Conservation (phyloP, 73 alveolate species). For the Stentor roeselii region DNA sequence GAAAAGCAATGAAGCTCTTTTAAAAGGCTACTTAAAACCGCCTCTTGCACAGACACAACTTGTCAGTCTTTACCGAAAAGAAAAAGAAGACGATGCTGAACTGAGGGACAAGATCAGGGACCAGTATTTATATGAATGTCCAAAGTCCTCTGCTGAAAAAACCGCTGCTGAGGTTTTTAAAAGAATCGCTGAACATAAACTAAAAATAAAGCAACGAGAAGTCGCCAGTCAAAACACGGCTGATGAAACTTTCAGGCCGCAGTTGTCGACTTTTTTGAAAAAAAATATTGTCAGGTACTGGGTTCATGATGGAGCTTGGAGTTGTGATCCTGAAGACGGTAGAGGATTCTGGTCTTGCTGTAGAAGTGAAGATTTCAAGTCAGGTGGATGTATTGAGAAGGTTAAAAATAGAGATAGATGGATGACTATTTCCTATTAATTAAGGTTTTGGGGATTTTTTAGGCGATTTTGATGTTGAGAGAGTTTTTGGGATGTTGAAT, state of each 20-base stretch:
- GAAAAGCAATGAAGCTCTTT: conserved; percentile 26
- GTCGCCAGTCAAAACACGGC: conserved; percentile 25
- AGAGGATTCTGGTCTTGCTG: conserved; percentile 58
- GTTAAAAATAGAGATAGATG: conserved; percentile 43
- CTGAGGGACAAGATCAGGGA: conserved; percentile 39
- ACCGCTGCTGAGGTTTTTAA: conserved; percentile 52
- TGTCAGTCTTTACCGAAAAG: conserved; percentile 18
- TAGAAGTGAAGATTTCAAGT: conserved; percentile 42
- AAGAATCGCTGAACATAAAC: conserved; percentile 36
- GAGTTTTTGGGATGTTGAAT: too few relatives aligned
- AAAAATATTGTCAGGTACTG: conserved; percentile 26
- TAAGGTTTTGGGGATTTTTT: neutral
- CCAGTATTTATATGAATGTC: conserved; percentile 39
- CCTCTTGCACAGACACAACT: conserved; percentile 27
- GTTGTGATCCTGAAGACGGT: conserved; percentile 1
- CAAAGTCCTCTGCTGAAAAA: conserved; percentile 49
- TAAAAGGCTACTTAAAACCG: conserved; percentile 47
- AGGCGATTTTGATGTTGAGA: neutral
- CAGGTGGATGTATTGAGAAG: conserved; percentile 45
- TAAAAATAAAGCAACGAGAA: neutral
- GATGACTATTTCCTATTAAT: conserved; percentile 32
- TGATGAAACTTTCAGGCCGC: conserved; percentile 53
- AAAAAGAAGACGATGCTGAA: conserved; percentile 38
- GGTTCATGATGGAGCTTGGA: conserved; percentile 50
- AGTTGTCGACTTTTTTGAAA: conserved; percentile 32